Base-by-base conservation (phyloP, 345 rosid species). In the Eucalyptus curtisii region DNA sequence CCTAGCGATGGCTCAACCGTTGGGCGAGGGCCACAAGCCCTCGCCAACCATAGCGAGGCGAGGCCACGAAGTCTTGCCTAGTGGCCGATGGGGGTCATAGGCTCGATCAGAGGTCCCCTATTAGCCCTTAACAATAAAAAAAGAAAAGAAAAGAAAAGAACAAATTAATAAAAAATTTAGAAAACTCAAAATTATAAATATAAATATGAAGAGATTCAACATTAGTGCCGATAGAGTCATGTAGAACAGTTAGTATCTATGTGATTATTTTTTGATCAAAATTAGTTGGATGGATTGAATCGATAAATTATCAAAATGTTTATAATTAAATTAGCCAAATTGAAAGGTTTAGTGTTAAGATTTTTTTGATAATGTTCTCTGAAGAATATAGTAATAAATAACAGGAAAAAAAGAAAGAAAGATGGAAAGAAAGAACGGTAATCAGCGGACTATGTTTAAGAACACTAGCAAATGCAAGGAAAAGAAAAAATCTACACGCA, bases 191-290 rank as follows among this genome's bases (percentile, higher is more conserved):
- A 4, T 0, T 2, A 55, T 22, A 55, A 2, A 55, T 9, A 55
- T 55, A 55, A 55, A 10, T 22, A 55, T 55, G 30, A 55, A 55
- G 0, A 55, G 61, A 22, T 55, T 55, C n/a, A n/a, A n/a, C n/a
- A n/a, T n/a, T n/a, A n/a, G n/a, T n/a, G n/a, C n/a, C n/a, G n/a
- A n/a, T n/a, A n/a, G n/a, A n/a, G n/a, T n/a, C 3, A 9, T 0
- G 2, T 55, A 55, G 27, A 20, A 55, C 0, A 1, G 0, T 24
- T 55, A 24, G 1, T 0, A 0, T 55, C 0, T 6, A 24, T 10
- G 3, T 24, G 3, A 55, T 55, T 24, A 55, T 9, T 24, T 24
- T 55, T 9, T 24, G 1, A 4, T 0, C 0, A 55, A 55, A 24
- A 24, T 10, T 24, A 22, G 1, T 0, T 24, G 6, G 13, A 2